Conservation (phyloP, 371 early-diverging fungal species). For the Mortierella sp. region DNA sequence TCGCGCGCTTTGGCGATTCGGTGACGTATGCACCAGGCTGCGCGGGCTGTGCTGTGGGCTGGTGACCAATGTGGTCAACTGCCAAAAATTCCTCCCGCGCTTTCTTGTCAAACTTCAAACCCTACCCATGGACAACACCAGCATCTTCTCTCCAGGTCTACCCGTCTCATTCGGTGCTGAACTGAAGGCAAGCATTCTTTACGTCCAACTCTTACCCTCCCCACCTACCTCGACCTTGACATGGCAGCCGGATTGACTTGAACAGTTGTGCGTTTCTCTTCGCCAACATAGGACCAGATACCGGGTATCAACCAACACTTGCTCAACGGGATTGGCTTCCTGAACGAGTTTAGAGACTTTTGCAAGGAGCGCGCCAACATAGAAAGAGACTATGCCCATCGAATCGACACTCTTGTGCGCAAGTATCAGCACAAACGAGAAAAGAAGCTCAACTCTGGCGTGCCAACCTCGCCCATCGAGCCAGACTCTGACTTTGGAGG, state of each 20-base stretch:
- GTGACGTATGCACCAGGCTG: too few species aligned
- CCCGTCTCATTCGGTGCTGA: conserved; percentile 44
- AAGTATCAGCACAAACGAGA: conserved; percentile 63
- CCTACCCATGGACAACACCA: conserved; percentile 32
- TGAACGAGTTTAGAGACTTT: conserved; percentile 78
- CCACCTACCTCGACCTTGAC: neutral
- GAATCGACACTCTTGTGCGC: conserved; percentile 73
- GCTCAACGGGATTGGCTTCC: conserved; percentile 67
- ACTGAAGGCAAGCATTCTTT: conserved; percentile 35
- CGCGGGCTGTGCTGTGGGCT: too few species aligned
- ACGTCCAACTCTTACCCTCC: neutral
- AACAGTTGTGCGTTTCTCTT: neutral
- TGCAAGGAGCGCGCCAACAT: conserved; percentile 77
- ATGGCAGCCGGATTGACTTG: neutral
- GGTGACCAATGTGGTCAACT: too few species aligned
- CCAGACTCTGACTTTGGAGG: conserved; percentile 39
- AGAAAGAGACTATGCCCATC: conserved; percentile 81
- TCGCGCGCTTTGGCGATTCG: too few species aligned
- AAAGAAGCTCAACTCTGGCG: conserved; percentile 49
- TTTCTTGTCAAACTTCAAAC: neutral
- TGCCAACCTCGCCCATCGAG: conserved; percentile 43
- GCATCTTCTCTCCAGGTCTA: conserved; percentile 15
- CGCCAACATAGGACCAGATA: conserved; percentile 61
- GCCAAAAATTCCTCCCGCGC: too few species aligned
- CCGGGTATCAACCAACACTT: conserved; percentile 67